phyloP scores from a whole-genome alignment of 2,329 filamentous ascomycete species.

The Verticillium klebahnii region DNA sequence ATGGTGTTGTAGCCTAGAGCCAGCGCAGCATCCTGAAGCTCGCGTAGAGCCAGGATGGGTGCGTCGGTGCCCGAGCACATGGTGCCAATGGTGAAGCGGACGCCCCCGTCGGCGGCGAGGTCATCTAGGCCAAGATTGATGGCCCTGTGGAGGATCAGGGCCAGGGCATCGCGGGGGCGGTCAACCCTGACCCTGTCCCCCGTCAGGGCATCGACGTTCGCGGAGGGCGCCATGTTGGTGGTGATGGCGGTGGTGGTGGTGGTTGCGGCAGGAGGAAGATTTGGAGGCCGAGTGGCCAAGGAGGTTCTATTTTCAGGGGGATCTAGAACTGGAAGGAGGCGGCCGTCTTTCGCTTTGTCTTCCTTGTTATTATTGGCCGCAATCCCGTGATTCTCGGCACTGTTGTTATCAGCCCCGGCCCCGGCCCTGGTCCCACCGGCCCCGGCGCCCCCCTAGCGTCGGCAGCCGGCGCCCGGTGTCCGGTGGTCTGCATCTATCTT shows the following conservation, averaged over 20 bases:
- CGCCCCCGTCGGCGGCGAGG: constrained; percentile 19
- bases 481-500: too few species aligned
- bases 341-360: too few species aligned
- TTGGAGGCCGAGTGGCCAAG: not conserved
- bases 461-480: too few species aligned
- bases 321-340: too few species aligned
- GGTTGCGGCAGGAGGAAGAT: not conserved
- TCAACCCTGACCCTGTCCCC: not conserved
- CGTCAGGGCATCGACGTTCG: not conserved
- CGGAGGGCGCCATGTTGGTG: not conserved
- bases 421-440: too few species aligned
- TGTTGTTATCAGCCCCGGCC: too few species aligned
- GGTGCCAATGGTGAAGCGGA: constrained; percentile 51
- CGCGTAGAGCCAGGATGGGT: constrained; percentile 61
- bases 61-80: constrained; percentile 78
- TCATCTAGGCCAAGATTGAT: constrained; percentile 13
- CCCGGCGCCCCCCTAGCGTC: too few species aligned
- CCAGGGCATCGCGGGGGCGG: constrained; percentile 9
- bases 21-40: constrained; percentile 43
- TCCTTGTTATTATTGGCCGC: too few species aligned
- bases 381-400: too few species aligned
- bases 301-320: not conserved
- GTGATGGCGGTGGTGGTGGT: not conserved
- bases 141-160: constrained; percentile 3
- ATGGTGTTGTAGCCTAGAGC: constrained; percentile 19